phyloP scores from a whole-genome alignment of 352 stramenopile species.

The Phytophthora constricta region DNA sequence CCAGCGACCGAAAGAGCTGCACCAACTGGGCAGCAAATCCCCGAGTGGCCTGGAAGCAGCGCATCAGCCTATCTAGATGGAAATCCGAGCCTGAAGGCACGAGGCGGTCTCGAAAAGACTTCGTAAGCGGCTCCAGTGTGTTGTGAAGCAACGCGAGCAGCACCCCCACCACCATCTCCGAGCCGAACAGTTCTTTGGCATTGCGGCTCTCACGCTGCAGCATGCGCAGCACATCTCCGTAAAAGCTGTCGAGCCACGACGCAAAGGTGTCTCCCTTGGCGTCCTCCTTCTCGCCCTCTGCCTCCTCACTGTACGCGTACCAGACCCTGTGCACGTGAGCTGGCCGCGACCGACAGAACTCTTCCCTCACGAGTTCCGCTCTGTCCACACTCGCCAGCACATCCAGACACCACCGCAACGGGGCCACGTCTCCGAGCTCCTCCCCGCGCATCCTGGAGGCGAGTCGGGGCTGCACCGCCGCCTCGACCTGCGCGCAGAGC shows the following conservation, averaged over 20 bases:
- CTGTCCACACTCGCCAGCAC: slow-evolving; percentile 60
- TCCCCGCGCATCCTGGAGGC: slow-evolving; percentile 46
- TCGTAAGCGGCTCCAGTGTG: slow-evolving; percentile 53
- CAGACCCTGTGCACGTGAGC: slow-evolving; percentile 63
- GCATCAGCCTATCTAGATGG: slow-evolving; percentile 39
- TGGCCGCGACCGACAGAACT: slow-evolving; percentile 55
- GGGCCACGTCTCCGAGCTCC: slow-evolving; percentile 46
- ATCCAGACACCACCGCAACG: slow-evolving; percentile 56
- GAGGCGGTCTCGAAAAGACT: slow-evolving; percentile 64
- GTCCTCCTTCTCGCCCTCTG: slow-evolving; percentile 9
- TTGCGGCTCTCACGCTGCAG: slow-evolving; percentile 58
- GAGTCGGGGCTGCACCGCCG: slow-evolving; percentile 53
- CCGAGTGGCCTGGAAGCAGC: slow-evolving; percentile 52
- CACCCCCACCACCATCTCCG: slow-evolving; percentile 30
- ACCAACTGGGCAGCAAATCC: slow-evolving; percentile 52
- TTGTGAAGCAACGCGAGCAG: slow-evolving; percentile 56
- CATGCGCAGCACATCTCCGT: slow-evolving; percentile 58
- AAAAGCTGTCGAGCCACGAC: slow-evolving; percentile 65
- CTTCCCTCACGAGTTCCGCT: slow-evolving; percentile 46
- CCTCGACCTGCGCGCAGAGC: slow-evolving; percentile 64
- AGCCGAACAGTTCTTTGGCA: slow-evolving; percentile 56
- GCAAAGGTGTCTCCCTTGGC: slow-evolving; percentile 29
- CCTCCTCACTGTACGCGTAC: slow-evolving; percentile 51
- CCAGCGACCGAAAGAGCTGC: slow-evolving; percentile 50
- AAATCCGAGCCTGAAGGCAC: slow-evolving; percentile 36